phyloP scores from a whole-genome alignment of 2,329 filamentous ascomycete species.

The Alternaria triticimaculans region DNA sequence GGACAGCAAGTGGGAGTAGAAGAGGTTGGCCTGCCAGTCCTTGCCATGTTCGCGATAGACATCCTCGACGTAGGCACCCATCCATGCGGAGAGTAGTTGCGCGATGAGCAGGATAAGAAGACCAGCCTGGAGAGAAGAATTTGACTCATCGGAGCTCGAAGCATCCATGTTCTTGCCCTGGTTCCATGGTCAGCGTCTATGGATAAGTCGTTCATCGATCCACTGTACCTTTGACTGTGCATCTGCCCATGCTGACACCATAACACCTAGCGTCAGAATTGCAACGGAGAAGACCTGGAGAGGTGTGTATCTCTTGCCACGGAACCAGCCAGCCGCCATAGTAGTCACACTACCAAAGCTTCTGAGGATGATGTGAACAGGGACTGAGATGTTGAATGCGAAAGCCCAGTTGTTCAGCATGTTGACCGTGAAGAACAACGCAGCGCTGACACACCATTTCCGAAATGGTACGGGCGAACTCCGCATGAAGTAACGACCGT shows the following conservation, averaged over 20 bases:
- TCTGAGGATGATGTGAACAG: conserved; percentile 93
- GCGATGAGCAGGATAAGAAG: conserved; percentile 84
- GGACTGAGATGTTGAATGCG: conserved; percentile 94
- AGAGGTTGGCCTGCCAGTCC: conserved; percentile 94
- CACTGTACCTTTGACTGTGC: conserved; percentile 75
- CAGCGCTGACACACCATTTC: conserved; percentile 87
- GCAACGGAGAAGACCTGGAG: conserved; percentile 83
- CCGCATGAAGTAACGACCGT: conserved; percentile 74
- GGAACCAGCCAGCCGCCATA: conserved; percentile 86
- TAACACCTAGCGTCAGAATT: conserved; percentile 83
- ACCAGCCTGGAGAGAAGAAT: conserved; percentile 68
- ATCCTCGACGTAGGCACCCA: conserved; percentile 93
- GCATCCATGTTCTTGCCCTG: conserved; percentile 54
- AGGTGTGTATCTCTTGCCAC: conserved; percentile 82
- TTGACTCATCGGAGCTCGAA: conserved; percentile 47
- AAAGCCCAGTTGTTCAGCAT: conserved; percentile 98
- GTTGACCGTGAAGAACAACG: conserved; percentile 92
- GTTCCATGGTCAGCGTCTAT: conserved; percentile 9
- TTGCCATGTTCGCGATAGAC: conserved; percentile 86
- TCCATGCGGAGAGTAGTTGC: conserved; percentile 88
- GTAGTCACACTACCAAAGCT: conserved; percentile 96
- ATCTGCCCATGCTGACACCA: conserved; percentile 89
- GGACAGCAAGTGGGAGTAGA: conserved; percentile 83
- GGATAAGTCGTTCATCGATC: not conserved
- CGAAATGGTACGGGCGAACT: conserved; percentile 80